Base-by-base conservation (phyloP, 2,329 filamentous ascomycete genomes). In the Beauveria sp. region DNA sequence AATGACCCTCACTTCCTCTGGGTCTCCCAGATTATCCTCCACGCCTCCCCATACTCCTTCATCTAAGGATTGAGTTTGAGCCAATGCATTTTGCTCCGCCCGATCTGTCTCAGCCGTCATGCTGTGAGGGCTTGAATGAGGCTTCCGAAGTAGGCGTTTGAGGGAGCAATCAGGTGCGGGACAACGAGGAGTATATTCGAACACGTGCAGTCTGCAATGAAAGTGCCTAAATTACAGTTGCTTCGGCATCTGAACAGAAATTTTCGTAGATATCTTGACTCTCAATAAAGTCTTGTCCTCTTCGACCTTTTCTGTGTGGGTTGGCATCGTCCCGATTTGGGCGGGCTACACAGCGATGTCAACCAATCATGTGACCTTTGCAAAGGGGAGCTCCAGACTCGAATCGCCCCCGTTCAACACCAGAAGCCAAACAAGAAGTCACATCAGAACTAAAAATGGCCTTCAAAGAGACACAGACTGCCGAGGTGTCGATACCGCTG, bases 1-100 rank as follows among this genome's bases (percentile, higher is more conserved):
- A 10, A 98, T 82, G 54, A 96, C 91, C 64, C 82, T 82, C 54
- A 86, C 80, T 76, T 99, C 93, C 65, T 96, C 91, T 0, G 87
- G 85, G 68, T 97, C 92, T 20, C 65, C 62, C 20, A 54, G 45
- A n/a, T 63, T 63, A 52, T 63, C 58, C 40, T 63, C 62, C 6
- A 63, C 46, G 5, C 62, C 62, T 24, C 24, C 48, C 62, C 62
- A 63, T 3, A 42, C 34, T n/a, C 45, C 20, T 22, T 61, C 58
- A 12, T 61, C 54, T 5, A 22, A n/a, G 10, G 7, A 3, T 45
- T 50, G 50, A 40, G 51, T 24, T 40, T 61, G 43, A 3, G 10
- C 16, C 7, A 22, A 16, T 38, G 43, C 51, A 55, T 50, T 26
- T 43, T 61, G 59, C 18, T 14, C 42, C 16, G 28, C 20, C 22